Base-by-base conservation (phyloP, 2,329 filamentous ascomycete species). In the Arthrobotrys megalospora region DNA sequence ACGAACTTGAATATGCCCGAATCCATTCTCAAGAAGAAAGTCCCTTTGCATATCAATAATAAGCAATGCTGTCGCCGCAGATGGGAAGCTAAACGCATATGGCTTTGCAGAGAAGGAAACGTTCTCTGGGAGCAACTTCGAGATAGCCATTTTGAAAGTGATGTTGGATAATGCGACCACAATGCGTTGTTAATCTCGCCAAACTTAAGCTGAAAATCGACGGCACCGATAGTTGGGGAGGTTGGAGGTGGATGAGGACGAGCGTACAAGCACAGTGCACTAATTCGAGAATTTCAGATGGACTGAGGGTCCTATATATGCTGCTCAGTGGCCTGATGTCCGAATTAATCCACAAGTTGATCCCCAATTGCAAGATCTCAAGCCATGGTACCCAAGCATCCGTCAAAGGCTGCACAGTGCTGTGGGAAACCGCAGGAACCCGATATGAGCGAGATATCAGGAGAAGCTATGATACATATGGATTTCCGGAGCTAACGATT, bases 41-140 rank as follows among this genome's bases (percentile, higher is more conserved):
- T 88, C 87, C 45, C 86, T 82, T 77, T 88, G 87, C 86, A 88
- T 87, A 80, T 88, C 86, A 76, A 88, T 87, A 65, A 88, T 84
- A 60, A 88, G 82, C 21, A 88, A 81, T 7, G 87, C 87, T 0
- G 87, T 87, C 7, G 85, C 85, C 32, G 84, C 83, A 24, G 84
- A 82, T 16, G 85, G 84, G 73, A 88, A 88, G 2, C 82, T 83
- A 81, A 86, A 88, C 1, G 84, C 82, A 81, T 88, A 88, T 11
- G 87, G 87, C 76, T 85, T 84, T 43, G 82, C 83, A n/a, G 76
- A 65, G 58, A 81, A 75, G 11, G 47, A 73, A 47, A 80, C 53
- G 8, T 36, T 79, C 58, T 55, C 66, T 14, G 70, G 78, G n/a
- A 76, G 62, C 48, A 67, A 65, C 53, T 79, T 73, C 64, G 79